These are phyloP conservation scores for Metschnikowia vanudenii DNA, from an alignment of 805 yeast genomes.

Conservation along the genomic window DNA sequence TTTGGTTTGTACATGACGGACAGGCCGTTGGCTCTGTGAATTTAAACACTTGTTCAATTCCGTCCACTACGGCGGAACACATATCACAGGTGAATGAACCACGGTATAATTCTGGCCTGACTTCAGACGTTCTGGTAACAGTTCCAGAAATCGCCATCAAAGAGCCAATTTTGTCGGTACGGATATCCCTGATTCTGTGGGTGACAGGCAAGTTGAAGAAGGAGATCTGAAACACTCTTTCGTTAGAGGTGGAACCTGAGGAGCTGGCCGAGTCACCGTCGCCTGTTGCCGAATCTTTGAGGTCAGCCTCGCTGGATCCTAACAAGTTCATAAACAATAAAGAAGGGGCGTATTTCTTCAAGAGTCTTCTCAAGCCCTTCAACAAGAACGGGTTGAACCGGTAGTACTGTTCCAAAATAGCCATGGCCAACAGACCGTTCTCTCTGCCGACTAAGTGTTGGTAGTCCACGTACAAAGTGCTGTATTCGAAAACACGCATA, in stretches of 20 bases:
- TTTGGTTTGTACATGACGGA: conserved; percentile 84
- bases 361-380: conserved; percentile 68
- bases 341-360: conserved; percentile 73
- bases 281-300: conserved; percentile 32
- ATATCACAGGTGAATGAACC: conserved; percentile 88
- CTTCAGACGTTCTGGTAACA: conserved; percentile 93
- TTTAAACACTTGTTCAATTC: conserved; percentile 88
- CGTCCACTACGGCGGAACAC: conserved; percentile 81
- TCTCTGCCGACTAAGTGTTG: conserved; percentile 72
- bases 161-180: conserved; percentile 86
- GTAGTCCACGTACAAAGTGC: conserved; percentile 83
- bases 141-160: conserved; percentile 88
- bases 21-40: conserved; percentile 95
- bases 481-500: conserved; percentile 71
- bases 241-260: conserved; percentile 50
- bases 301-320: conserved; percentile 30
- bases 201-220: conserved; percentile 82
- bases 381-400: conserved; percentile 85
- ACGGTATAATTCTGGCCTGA: conserved; percentile 86
- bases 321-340: conserved; percentile 48
- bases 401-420: conserved; percentile 87
- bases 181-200: conserved; percentile 82
- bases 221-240: conserved; percentile 83
- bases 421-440: conserved; percentile 84
- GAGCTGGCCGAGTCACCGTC: conserved; percentile 39